These are phyloP conservation scores for Auriculariales sp. DNA, from an alignment of 768 basidiomycete genomes.

Conservation along the genomic window DNA sequence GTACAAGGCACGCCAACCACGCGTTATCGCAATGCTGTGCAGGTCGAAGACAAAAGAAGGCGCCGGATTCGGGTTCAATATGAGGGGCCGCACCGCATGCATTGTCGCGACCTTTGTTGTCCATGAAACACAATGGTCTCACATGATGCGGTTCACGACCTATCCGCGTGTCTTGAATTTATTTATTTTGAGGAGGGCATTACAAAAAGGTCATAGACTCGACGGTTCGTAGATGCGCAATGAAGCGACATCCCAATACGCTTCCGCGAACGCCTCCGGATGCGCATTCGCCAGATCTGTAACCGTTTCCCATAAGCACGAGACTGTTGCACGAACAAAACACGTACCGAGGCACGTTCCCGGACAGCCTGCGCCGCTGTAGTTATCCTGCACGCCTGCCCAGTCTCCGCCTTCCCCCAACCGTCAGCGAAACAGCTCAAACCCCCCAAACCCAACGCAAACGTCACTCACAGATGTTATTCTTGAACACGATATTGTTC, in stretches of 20 bases:
- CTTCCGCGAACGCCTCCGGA: conserved; percentile 9
- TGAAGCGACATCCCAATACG: conserved; percentile 10
- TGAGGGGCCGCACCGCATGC: no score
- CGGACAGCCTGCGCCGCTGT: conserved; percentile 34
- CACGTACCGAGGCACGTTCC: conserved; percentile 36
- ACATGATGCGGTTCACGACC: no score
- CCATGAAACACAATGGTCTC: no score
- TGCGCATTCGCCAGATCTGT: background rate
- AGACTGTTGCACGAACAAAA: background rate
- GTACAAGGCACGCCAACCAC: no score
- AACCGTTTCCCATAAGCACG: background rate
- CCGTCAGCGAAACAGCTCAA: background rate
- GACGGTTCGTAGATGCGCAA: conserved; percentile 6
- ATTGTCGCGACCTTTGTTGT: no score
- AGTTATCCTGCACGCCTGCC: conserved; percentile 32
- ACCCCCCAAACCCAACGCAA: background rate
- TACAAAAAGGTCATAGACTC: no score
- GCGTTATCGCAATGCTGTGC: no score
- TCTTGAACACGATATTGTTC: conserved; percentile 55
- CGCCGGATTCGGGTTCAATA: no score
- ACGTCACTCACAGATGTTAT: conserved; percentile 44
- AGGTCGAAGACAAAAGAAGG: no score
- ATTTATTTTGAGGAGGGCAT: no score
- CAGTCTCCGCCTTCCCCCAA: conserved; percentile 35
- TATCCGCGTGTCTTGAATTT: no score